These are phyloP conservation scores for Trebouxia gelatinosa DNA, from an alignment of 163 green algal genomes.

Conservation along the genomic window DNA sequence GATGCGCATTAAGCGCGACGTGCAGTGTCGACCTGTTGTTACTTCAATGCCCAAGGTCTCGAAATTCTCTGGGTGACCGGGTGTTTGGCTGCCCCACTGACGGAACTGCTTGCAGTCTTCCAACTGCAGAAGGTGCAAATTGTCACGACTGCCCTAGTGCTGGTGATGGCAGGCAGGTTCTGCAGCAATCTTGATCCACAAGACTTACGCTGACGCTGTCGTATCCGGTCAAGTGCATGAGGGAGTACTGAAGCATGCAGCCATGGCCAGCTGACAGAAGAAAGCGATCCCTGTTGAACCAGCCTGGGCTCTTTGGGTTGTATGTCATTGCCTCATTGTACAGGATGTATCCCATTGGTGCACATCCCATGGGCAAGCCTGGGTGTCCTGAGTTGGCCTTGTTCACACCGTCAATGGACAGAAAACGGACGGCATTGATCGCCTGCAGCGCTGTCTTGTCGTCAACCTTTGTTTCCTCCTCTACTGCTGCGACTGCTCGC, in stretches of 20 bases:
- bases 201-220: slow-evolving; percentile 73
- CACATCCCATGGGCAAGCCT: slow-evolving; percentile 96
- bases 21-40: slow-evolving; percentile 92
- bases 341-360: slow-evolving; percentile 89
- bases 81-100: slow-evolving; percentile 90
- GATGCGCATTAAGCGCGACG: too few species aligned
- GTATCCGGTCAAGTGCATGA: slow-evolving; percentile 97
- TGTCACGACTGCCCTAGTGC: background rate
- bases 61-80: slow-evolving; percentile 99
- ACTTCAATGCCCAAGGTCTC: slow-evolving; percentile 95
- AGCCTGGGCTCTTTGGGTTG: slow-evolving; percentile 94
- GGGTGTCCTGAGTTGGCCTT: slow-evolving; percentile 99
- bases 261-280: slow-evolving; percentile 97
- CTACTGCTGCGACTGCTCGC: slow-evolving; percentile 7
- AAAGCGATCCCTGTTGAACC: slow-evolving; percentile 97
- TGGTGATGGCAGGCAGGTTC: background rate
- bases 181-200: background rate
- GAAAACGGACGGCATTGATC: slow-evolving; percentile 84
- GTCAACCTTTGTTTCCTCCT: slow-evolving; percentile 9
- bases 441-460: slow-evolving; percentile 21
- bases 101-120: slow-evolving; percentile 97
- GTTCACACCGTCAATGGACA: slow-evolving; percentile 98
- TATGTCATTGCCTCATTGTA: slow-evolving; percentile 93
- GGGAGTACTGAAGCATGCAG: slow-evolving; percentile 97
- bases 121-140: slow-evolving; percentile 72